Base-by-base conservation (phyloP, 2,329 filamentous ascomycete genomes). In the Tolypocladium sp. region DNA sequence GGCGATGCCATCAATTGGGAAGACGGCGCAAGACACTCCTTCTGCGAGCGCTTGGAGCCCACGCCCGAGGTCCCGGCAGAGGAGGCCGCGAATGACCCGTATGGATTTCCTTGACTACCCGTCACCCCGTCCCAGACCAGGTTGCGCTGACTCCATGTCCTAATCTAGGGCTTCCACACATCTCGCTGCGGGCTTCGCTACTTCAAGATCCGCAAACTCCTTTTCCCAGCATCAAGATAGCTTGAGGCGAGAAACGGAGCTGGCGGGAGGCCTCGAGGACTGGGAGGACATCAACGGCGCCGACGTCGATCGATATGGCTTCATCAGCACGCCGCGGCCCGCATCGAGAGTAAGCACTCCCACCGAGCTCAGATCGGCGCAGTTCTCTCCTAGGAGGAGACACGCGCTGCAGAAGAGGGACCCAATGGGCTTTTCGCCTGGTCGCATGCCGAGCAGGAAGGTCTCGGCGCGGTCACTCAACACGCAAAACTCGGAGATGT, bases 291-390 rank as follows among this genome's bases (percentile, higher is more conserved):
- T 89, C 2, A 75, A 84, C 57, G 82, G 79, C 38, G 77, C 75
- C 56, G 81, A 85, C 68, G 82, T 89, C 62, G 86, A 89, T 72
- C 80, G 86, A 67, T 89, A 88, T 67, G 86, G 86, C 61, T 89
- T 89, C 73, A 89, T 89, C 66, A 79, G 71, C 57, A 68, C 75
- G 27, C 75, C 76, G 20, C 76, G 75, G 41, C 74, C 74, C 20
- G 69, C 70, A 9, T 76, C 79, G 25, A 74, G 75, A 38, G 69
- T 74, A 30, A 73, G 70, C 61, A 76, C 76, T 2, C 71, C 77
- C 7, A 73, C 71, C 35, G 76, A 77, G 58, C 67, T 73, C 30
- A 75, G 71, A 61, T 74, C 79, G 40, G 67, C 76, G 42, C 74
- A 76, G 49, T 74, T 73, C 58, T 77, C 79, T 49, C 72, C 77